Conservation (phyloP, 202 grass and related monocot genomes). For the Digitaria exilis region DNA sequence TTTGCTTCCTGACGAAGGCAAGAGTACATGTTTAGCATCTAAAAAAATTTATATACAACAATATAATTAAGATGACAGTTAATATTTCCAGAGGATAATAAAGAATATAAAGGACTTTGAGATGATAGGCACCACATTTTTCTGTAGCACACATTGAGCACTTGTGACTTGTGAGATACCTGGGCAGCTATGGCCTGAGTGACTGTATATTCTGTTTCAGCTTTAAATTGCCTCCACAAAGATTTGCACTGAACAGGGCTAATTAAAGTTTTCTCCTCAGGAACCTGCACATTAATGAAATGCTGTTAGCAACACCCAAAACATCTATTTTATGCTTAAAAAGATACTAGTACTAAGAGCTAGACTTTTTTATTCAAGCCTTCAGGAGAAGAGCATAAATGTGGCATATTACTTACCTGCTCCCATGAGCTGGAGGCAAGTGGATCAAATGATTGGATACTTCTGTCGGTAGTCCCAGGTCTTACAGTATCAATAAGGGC, state of each 20-base stretch:
- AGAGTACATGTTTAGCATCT: slow-evolving; percentile 38
- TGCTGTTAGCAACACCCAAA: slow-evolving; percentile 27
- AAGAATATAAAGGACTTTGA: slow-evolving; percentile 23
- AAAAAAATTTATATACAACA: slow-evolving; percentile 36
- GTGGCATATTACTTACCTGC: slow-evolving; percentile 50
- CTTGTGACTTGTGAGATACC: slow-evolving; percentile 42
- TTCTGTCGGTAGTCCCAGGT: slow-evolving; percentile 66
- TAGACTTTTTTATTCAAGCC: background rate
- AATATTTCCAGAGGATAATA: background rate
- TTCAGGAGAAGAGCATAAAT: slow-evolving; percentile 23
- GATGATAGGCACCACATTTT: background rate
- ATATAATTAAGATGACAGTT: background rate
- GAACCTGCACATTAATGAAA: slow-evolving; percentile 56
- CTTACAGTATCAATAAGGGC: slow-evolving; percentile 65
- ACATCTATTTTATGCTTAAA: slow-evolving; percentile 36
- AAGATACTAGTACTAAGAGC: slow-evolving; percentile 15
- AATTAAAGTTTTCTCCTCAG: slow-evolving; percentile 77
- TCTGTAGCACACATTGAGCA: background rate
- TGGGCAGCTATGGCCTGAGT: slow-evolving; percentile 97
- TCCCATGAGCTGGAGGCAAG: slow-evolving; percentile 96
- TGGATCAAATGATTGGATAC: slow-evolving; percentile 76
- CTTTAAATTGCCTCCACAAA: slow-evolving; percentile 96
- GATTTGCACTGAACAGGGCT: slow-evolving; percentile 90
- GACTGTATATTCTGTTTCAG: slow-evolving; percentile 91
- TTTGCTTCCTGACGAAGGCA: slow-evolving; percentile 79